A percentile compares a stretch with the other conserved stretches of the same genome.
These are phyloP conservation scores for Caryopteris hybrid DNA, from an alignment of 305 asterid genomes.

Conservation along the genomic window DNA sequence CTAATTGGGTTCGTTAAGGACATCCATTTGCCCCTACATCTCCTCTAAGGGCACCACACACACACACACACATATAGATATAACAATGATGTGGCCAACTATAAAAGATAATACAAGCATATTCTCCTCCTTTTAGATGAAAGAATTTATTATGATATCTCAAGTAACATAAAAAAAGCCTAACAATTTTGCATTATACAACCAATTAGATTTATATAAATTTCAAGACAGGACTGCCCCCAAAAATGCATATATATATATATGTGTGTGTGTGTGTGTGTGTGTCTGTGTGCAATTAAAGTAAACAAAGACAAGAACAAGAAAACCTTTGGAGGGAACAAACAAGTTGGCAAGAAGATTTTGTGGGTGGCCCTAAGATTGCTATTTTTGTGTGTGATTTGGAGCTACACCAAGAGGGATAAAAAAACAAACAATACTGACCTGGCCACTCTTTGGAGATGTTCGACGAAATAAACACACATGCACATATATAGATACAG, in stretches of 20 bases:
- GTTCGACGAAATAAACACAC: too few relatives aligned
- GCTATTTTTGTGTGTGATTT: slow-evolving; percentile 4
- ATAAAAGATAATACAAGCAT: neutral
- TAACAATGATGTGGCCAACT: neutral
- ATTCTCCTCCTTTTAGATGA: neutral
- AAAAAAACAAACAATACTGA: neutral
- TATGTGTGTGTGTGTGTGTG: too few relatives aligned
- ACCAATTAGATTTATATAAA: neutral
- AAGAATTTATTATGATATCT: neutral
- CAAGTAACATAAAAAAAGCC: neutral
- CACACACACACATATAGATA: neutral
- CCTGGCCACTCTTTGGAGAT: too few relatives aligned
- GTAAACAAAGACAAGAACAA: slow-evolving; percentile 19
- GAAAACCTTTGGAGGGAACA: slow-evolving; percentile 5
- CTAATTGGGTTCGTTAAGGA: slow-evolving; percentile 10
- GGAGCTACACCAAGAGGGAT: neutral
- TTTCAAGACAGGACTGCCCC: too few relatives aligned
- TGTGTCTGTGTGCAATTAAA: neutral
- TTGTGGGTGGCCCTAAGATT: slow-evolving; percentile 27
- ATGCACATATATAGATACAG: too few relatives aligned
- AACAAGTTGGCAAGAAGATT: slow-evolving; percentile 29
- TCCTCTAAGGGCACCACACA: slow-evolving; percentile 19
- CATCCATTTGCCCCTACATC: slow-evolving; percentile 22
- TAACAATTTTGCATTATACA: neutral
- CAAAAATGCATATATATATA: too few relatives aligned